phyloP scores from a whole-genome alignment of 768 basidiomycete genomes.

The Mycena pura region DNA sequence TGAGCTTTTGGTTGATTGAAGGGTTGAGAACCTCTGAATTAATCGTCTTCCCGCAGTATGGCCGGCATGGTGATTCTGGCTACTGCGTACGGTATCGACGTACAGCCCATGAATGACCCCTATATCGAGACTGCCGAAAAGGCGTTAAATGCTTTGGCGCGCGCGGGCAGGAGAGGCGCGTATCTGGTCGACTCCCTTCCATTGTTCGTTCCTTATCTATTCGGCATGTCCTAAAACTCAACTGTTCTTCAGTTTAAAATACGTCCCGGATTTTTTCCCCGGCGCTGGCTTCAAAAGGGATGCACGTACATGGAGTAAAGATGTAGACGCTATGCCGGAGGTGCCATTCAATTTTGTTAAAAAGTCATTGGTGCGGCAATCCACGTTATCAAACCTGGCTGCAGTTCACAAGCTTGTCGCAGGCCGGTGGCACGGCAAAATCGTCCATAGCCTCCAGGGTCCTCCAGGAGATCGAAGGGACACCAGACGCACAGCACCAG shows the following conservation, averaged over 20 bases:
- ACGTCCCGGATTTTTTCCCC: constrained; percentile 48
- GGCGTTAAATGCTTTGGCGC: constrained; percentile 3
- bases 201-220: not conserved
- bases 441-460: constrained; percentile 3
- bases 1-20: not conserved
- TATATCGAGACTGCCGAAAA: constrained; percentile 18
- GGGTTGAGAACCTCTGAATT: no score
- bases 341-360: constrained; percentile 2
- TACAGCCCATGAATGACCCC: constrained; percentile 15
- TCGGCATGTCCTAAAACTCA: no score
- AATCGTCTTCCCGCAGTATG: constrained; percentile 8
- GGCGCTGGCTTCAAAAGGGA: constrained; percentile 45
- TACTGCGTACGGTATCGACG: constrained; percentile 20
- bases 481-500: not conserved
- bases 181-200: constrained; percentile 21
- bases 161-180: constrained; percentile 3
- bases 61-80: constrained; percentile 13
- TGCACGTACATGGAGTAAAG: constrained; percentile 38
- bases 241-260: constrained; percentile 9
- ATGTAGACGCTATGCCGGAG: constrained; percentile 18
- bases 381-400: not conserved
- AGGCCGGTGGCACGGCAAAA: constrained; percentile 1
- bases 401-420: not conserved
- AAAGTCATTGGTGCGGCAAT: not conserved
- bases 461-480: not conserved